Base-by-base conservation (phyloP, 177 flowering plant species). In the Vitis hybrid region DNA sequence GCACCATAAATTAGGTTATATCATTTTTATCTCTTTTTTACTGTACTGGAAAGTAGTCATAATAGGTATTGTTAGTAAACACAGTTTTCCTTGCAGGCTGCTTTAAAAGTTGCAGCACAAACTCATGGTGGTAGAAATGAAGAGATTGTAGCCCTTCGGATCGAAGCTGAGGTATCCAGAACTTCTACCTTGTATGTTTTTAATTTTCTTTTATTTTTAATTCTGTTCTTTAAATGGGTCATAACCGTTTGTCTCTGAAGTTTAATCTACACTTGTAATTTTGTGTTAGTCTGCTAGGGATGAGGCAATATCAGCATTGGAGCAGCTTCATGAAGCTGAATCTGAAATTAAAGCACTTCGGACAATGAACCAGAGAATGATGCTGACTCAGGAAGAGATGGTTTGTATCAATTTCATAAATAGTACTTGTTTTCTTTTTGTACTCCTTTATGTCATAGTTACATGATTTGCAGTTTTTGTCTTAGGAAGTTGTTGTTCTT, bases 401-500 rank as follows among this genome's bases (percentile, higher is more conserved):
- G 99, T 95, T 75, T 70, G 79, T 62, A 26, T 40, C 50, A 60
- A 55, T 23, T 45, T 49, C 14, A 56, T 52, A 50, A 10, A 10
- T 60, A 56, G 40, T 6, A 14, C 54, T 30, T 48, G 18, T 68
- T 62, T 60, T 10, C 23, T 65, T 58, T 54, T 61, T 63, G 26
- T 65, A 23, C 34, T n/a, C 58, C 63, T 51, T 57, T 72, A 8
- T 74, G 59, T 61, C 26, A 66, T 72, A 65, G 56, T 79, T 49
- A 58, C 50, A 6, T 72, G 60, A 66, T 78, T 57, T 70, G 54
- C 70, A 67, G 64, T 73, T 71, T 72, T 72, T 62, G 59, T 82
- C 49, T 68, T 75, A 93, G 98, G 99, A 95, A 77, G 98, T 93
- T 80, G 90, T 93, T 49, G 93, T 95, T 76, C 83, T 95, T 45